Evolutionary conservation across 306 rosid genomes (phyloP).

Genomic region (Prunus armeniaca): DNA sequence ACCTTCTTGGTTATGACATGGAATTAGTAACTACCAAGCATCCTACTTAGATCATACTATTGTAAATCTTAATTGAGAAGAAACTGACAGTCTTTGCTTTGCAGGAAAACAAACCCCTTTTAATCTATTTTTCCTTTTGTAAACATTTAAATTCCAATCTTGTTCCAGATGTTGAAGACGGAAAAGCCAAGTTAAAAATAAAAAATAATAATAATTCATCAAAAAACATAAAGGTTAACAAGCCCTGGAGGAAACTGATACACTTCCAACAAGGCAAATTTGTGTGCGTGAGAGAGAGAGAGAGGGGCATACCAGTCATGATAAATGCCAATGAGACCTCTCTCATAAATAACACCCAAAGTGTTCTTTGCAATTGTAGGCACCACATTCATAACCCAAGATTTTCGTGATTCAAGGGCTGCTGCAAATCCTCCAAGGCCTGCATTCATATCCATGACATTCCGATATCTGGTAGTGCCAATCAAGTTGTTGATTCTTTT

Average conservation of each 20-base stretch:
- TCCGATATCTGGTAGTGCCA: constrained; percentile 75
- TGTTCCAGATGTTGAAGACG: too few relatives aligned
- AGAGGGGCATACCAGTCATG: constrained; percentile 76
- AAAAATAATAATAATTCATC: not conserved
- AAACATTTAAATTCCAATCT: not conserved
- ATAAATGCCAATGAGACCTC: constrained; percentile 94
- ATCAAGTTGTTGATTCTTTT: constrained; percentile 64
- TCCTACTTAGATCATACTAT: not conserved
- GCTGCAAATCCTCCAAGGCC: constrained; percentile 98
- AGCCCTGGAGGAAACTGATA: not conserved
- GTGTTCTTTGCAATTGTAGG: constrained; percentile 78
- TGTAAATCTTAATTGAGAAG: not conserved
- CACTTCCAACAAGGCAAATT: not conserved
- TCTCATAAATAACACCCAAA: constrained; percentile 80
- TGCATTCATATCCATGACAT: constrained; percentile 98
- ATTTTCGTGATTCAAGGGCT: constrained; percentile 69
- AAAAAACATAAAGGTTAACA: not conserved
- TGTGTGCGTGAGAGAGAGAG: not conserved
- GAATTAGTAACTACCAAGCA: not conserved
- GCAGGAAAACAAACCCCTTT: not conserved
- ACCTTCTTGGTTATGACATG: not conserved
- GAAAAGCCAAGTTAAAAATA: too few relatives aligned
- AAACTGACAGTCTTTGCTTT: not conserved
- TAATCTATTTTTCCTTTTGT: not conserved
- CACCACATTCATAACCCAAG: constrained; percentile 98